phyloP scores from a whole-genome alignment of 805 yeast species.

The Yarrowia yakushimensis region DNA sequence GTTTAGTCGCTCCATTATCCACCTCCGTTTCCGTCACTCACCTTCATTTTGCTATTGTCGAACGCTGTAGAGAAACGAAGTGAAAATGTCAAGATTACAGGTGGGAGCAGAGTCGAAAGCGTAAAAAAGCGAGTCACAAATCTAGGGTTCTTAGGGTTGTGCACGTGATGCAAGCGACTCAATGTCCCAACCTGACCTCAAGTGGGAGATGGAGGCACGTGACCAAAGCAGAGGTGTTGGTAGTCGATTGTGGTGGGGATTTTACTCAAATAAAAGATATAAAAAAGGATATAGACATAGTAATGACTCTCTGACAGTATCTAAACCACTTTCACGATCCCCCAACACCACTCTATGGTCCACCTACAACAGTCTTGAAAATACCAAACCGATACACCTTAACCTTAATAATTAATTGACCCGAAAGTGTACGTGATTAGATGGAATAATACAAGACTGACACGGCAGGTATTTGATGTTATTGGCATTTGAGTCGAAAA shows the following conservation, averaged over 20 bases:
- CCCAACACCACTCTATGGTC: too few species aligned
- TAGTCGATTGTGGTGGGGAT: too few species aligned
- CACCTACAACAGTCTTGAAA: too few species aligned
- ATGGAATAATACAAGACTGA: too few species aligned
- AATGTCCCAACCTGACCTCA: neutral
- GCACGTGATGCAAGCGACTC: slow-evolving; percentile 7
- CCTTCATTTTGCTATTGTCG: slow-evolving; percentile 25
- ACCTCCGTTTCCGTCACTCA: slow-evolving; percentile 16
- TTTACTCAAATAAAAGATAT: too few species aligned
- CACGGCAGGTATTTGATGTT: too few species aligned
- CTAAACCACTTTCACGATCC: too few species aligned
- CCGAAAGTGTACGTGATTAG: too few species aligned
- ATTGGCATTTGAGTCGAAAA: too few species aligned
- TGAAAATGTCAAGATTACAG: slow-evolving; percentile 25
- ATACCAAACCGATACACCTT: neutral
- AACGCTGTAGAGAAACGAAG: slow-evolving; percentile 25
- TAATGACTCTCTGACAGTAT: too few species aligned
- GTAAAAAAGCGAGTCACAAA: slow-evolving; percentile 20
- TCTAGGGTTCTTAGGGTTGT: slow-evolving; percentile 14
- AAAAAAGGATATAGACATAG: too few species aligned
- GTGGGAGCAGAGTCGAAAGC: slow-evolving; percentile 25
- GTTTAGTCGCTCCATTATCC: neutral
- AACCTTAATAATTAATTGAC: neutral
- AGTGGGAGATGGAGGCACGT: neutral
- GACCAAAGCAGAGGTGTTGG: neutral